Percentiles rank a stretch among this genome's conserved stretches.
phyloP scores from a whole-genome alignment of 345 rosid genomes.

The Syzygium aromaticum region DNA sequence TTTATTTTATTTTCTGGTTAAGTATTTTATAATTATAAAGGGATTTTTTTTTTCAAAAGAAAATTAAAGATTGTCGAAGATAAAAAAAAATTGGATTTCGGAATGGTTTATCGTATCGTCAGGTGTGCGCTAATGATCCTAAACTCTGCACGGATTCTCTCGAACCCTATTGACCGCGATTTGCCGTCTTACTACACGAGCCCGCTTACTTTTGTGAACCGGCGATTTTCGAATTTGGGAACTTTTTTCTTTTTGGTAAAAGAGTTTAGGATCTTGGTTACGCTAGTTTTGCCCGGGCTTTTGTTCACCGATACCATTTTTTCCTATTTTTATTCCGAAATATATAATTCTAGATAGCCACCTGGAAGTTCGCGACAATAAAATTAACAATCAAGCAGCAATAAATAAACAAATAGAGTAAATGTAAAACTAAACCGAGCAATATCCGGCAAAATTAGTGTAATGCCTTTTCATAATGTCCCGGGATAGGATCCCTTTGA shows the following conservation, averaged over 20 bases:
- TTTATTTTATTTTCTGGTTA: neutral
- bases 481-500: neutral
- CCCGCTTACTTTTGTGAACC: neutral
- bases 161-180: neutral
- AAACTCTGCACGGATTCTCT: neutral
- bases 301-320: neutral
- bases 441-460: neutral
- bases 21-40: neutral
- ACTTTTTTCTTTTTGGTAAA: too few relatives aligned
- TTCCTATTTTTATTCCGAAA: neutral
- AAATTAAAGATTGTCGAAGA: neutral
- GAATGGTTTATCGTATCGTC: neutral
- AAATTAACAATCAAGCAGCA: neutral
- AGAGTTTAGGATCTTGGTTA: neutral
- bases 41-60: neutral
- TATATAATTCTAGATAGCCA: neutral
- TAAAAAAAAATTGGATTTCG: neutral
- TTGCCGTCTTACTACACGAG: neutral
- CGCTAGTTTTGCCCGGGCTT: neutral
- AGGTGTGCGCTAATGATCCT: neutral
- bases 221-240: too few relatives aligned
- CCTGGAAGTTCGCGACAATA: neutral
- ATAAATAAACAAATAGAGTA: neutral
- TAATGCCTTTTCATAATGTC: neutral
- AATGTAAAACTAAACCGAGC: neutral